Base-by-base conservation (phyloP, 176 grass and related monocot genomes). In the Bolboschoenus planiculmis region DNA sequence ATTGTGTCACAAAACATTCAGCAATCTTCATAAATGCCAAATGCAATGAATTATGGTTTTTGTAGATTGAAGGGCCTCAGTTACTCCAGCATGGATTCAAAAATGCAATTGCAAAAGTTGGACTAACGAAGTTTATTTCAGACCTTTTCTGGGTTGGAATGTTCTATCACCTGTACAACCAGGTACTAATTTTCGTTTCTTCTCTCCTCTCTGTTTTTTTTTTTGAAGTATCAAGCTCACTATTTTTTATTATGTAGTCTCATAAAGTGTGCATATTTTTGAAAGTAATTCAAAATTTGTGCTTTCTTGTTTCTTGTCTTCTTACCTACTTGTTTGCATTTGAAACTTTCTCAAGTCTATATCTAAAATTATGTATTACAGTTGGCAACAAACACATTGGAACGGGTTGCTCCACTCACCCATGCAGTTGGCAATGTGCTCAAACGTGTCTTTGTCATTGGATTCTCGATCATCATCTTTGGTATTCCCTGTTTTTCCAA, bases 141-240 rank as follows among this genome's bases (percentile, higher is more conserved):
- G 97, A 99, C 81, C 86, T 99, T 71, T 90, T 99, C 86, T 88
- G 92, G 71, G 96, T 99, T 36, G 96, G 96, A 65, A 84, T 99
- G 85, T 99, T 99, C 89, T 99, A 99, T 86, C 96, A 99, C 66
- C 96, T 99, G 43, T 99, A 99, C 78, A 99, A 99, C 80, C 97
- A 99, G 93, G 97, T 99, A 95, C 82, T 29, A 35, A 20, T 48
- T 64, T 33, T 16, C 42, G 5, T 74, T 29, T 30, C 11, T 47
- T 46, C 3, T 44, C 46, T 24, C 21, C 8, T 73, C 11, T 47
- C 15, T 4, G 13, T 29, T 18, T 76, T 31, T 9, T 10, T 50
- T 50, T 47, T 33, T 4, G 0, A 51, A 72, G 18, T 20, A 44
- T 4, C 2, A 27, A 46, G 1, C 10, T 35, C 21, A 46, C 13